A percentile compares a stretch with the other conserved stretches of the same genome.
Conservation (phyloP, 148 eudicot species). For the Beta vulgaris region DNA sequence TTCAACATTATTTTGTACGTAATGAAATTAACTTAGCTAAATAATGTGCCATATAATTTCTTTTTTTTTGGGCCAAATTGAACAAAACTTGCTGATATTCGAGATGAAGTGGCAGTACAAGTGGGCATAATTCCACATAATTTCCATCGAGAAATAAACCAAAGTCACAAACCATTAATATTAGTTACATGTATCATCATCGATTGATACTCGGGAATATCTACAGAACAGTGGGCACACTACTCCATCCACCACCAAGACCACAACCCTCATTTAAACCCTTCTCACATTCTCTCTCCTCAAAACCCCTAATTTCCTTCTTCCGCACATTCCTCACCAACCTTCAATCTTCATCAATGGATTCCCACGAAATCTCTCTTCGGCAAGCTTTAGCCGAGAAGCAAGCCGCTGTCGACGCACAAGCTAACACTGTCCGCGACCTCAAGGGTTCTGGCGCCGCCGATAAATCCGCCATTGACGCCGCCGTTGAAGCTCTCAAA, state of each 20-base stretch:
- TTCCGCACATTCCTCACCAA: neutral
- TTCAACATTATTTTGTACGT: no score
- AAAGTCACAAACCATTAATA: no score
- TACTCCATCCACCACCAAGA: neutral
- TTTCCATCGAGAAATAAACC: no score
- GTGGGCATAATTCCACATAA: no score
- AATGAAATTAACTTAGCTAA: no score
- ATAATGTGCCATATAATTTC: no score
- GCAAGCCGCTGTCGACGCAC: slow-evolving; percentile 44
- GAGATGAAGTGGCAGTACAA: no score
- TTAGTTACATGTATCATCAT: no score
- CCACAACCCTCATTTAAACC: slow-evolving; percentile 8
- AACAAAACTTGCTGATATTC: no score
- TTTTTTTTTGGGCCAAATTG: no score
- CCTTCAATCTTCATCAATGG: slow-evolving; percentile 3
- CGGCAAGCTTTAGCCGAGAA: slow-evolving; percentile 37
- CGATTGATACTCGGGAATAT: neutral
- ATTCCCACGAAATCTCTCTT: slow-evolving; percentile 35
- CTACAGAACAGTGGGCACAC: neutral
- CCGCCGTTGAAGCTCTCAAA: slow-evolving; percentile 41
- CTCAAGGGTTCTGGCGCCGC: slow-evolving; percentile 35
- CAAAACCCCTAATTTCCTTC: neutral
- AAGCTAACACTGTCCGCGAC: slow-evolving; percentile 37
- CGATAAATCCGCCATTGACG: slow-evolving; percentile 35
- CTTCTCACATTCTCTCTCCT: neutral